Evolutionary conservation across 352 stramenopile genomes (phyloP).

Genomic region (Phytophthora cactorum): DNA sequence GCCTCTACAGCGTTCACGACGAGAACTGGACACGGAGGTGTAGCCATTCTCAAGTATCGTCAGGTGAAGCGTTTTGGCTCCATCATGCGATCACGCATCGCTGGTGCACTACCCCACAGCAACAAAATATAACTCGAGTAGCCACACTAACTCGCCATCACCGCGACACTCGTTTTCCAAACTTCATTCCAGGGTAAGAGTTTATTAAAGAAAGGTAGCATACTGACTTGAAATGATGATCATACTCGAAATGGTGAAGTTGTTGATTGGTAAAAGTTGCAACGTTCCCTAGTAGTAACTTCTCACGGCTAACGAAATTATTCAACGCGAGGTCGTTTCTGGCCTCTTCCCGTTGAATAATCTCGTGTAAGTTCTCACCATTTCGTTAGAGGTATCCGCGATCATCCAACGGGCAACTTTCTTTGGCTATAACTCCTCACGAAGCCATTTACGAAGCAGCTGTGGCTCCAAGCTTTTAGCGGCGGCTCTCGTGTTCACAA

Average conservation of each 20-base stretch:
- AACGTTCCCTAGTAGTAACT: no score
- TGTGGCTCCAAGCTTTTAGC: background rate
- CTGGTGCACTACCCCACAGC: conserved; percentile 8
- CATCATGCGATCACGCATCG: conserved; percentile 61
- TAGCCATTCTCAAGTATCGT: conserved; percentile 60
- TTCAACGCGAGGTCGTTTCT: background rate
- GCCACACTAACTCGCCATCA: conserved; percentile 6
- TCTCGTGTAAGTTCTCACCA: background rate
- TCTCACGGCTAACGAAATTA: background rate
- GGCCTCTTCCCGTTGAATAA: background rate
- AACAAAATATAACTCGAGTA: conserved; percentile 14
- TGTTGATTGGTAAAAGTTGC: no score
- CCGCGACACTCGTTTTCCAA: conserved; percentile 22
- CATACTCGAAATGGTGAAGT: no score
- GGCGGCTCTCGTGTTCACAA: background rate
- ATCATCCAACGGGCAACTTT: background rate
- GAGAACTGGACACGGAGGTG: conserved; percentile 17
- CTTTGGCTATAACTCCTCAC: background rate
- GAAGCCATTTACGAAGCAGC: background rate
- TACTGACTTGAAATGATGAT: no score
- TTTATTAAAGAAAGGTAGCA: no score
- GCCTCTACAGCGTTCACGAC: conserved; percentile 25
- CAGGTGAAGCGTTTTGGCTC: conserved; percentile 73
- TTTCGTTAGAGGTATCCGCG: background rate
- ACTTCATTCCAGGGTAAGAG: conserved; percentile 19